These are phyloP conservation scores for Lactarius tabidus DNA, from an alignment of 768 basidiomycete genomes.

Conservation along the genomic window DNA sequence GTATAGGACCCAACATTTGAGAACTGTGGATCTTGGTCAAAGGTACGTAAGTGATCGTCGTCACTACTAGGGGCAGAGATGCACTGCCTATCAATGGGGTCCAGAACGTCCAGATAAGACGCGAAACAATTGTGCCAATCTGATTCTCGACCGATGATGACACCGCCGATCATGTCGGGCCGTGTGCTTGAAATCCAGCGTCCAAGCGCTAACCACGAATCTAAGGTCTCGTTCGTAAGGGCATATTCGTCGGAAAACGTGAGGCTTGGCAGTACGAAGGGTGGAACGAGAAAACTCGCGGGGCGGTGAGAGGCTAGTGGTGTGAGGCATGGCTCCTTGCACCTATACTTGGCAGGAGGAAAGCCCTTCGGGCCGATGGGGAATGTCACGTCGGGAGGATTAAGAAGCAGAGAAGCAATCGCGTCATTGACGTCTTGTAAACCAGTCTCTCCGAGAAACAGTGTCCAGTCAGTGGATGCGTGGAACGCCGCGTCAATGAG, in stretches of 20 bases:
- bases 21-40: background rate
- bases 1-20: background rate
- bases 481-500: constrained; percentile 14
- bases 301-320: constrained; percentile 34
- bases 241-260: constrained; percentile 30
- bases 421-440: constrained; percentile 9
- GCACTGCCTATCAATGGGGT: constrained; percentile 6
- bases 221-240: constrained; percentile 19
- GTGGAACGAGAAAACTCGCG: constrained; percentile 55
- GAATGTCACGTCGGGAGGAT: constrained; percentile 22
- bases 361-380: constrained; percentile 23
- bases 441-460: constrained; percentile 20
- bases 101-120: constrained; percentile 7
- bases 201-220: constrained; percentile 33
- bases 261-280: constrained; percentile 47
- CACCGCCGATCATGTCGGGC: constrained; percentile 37
- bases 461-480: constrained; percentile 14
- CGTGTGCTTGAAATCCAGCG: constrained; percentile 29
- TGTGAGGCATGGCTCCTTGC: constrained; percentile 24
- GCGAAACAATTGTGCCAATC: constrained; percentile 19
- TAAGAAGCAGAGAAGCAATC: constrained; percentile 11
- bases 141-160: constrained; percentile 31
- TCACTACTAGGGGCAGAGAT: background rate
- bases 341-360: background rate
- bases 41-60: constrained; percentile 4